Evolutionary conservation across 371 early-diverging fungal species (phyloP), one percentile per base, ranked within the genome.

Genomic region (Apophysomyces variabilis): DNA sequence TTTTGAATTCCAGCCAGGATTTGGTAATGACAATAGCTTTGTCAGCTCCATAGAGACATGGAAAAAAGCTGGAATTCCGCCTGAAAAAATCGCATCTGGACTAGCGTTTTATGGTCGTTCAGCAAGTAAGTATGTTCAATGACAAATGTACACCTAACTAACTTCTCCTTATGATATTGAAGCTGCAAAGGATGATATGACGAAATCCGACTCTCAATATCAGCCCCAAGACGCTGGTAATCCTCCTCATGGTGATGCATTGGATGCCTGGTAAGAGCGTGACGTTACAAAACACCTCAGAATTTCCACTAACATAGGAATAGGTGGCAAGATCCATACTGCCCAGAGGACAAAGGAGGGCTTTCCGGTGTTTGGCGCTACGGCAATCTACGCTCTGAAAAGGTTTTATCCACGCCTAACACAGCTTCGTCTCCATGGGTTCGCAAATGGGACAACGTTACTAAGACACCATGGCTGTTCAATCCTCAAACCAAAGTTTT

Each of bases 21-120:
- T 60, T 8, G 69, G 66, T 7, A 63, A 70, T 46, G 65, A 70
- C 1, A 47, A 61, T n/a, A 83, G 85, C 13, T 78, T 78, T 35
- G 67, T 68, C 5, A 79, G 81, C 36, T 75, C 80, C n/a, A 72
- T 90, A 21, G 68, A 80, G 13, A 57, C 68, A 9, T 90, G 89
- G 90, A 76, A 72, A 5, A 50, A 64, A 14, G 84, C 87, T 57
- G 88, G 87, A 35, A 82, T 86, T 66, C 87, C 89, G 12, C 67
- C 76, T 3, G 68, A 68, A 43, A 89, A 92, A 66, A 60, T 92
- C 6, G 80, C 83, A 0, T 78, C 82, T 18, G 92, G 92, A 32
- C 66, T 86, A 32, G 79, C 90, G 0, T 89, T 89, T 71, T 87
- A 89, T 60, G 93, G 92, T 14, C 84, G 88, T 47, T 78, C 89